Base-by-base conservation (phyloP, 2,329 filamentous ascomycete genomes). In the Cercospora beticola region DNA sequence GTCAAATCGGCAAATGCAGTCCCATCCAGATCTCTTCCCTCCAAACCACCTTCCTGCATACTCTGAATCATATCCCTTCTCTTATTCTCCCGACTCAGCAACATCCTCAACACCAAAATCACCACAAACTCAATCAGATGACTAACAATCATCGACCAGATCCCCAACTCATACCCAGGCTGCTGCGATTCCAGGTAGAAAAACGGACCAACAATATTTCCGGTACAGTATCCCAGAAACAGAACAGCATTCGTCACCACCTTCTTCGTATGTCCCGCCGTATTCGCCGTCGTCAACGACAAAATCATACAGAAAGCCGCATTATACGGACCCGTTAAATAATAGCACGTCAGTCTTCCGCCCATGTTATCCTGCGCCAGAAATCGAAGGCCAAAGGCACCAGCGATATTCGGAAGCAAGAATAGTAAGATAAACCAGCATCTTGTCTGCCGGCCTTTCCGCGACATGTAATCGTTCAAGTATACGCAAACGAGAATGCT, bases 241-340 rank as follows among this genome's bases (percentile, higher is more conserved):
- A 88, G 81, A 66, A 87, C 83, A 1, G 85, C 87, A 23, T 87
- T 88, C n/a, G 87, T 87, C 28, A 89, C 85, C 57, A 89, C 86
- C 74, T 90, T 88, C 75, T 89, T 89, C 1, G 86, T 88, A 70
- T 88, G 86, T 0, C 87, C 87, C 0, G 81, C 83, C 0, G 82
- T 83, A 71, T 86, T 86, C 43, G 83, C 83, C 0, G 83, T 84
- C 52, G 82, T 82, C 67, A 86, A 80, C 0, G 81, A 82, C 0
- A 86, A 77, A 2, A 86, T 79, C 61, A 86, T 75, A 3, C 85
- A 83, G 70, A 86, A 86, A 0, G 85, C 82, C 0, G 85, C 85
- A 70, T 86, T 86, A 71, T 76, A 76, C 0, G 75, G 83, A 0
- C 85, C 85, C 0, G 85, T 85, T 1, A 87, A 76, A 68, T 86